These are phyloP conservation scores for Rhododendron simsii DNA, from an alignment of 148 eudicot genomes.

Conservation along the genomic window DNA sequence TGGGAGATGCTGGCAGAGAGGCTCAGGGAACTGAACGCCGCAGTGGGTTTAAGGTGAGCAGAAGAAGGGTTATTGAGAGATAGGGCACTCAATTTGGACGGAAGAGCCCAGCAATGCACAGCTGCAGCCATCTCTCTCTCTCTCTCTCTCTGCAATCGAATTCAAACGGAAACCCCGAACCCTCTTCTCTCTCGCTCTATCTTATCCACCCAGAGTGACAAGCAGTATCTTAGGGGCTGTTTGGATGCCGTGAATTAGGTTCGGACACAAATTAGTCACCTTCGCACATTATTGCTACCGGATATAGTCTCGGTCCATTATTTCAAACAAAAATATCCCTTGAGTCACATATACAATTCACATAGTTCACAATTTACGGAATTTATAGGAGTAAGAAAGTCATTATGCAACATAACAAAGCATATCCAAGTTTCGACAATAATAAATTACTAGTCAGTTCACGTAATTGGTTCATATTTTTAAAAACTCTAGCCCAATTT, in stretches of 20 bases:
- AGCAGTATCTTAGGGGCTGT: background rate
- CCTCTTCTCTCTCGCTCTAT: constrained; percentile 7
- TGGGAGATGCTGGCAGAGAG: constrained; percentile 44
- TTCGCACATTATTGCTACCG: no score
- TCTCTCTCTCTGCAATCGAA: background rate
- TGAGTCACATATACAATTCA: no score
- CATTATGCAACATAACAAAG: no score
- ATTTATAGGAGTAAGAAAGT: no score
- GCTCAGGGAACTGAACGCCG: constrained; percentile 41
- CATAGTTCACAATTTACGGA: no score
- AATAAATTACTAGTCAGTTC: no score
- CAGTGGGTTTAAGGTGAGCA: constrained; percentile 10
- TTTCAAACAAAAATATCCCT: no score
- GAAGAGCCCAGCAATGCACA: constrained; percentile 30
- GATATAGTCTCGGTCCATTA: no score
- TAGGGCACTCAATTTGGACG: constrained; percentile 35
- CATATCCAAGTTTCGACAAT: no score
- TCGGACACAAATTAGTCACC: background rate
- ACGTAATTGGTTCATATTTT: no score
- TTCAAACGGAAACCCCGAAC: background rate
- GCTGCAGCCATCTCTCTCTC: constrained; percentile 13
- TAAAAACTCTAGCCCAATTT: no score
- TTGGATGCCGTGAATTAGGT: background rate
- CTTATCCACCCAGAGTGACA: constrained; percentile 13
- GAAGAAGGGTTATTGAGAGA: constrained; percentile 32